A percentile compares a stretch with the other conserved stretches of the same genome.
phyloP scores from a whole-genome alignment of 2,329 filamentous ascomycete genomes.

The Pseudogymnoascus sp. region DNA sequence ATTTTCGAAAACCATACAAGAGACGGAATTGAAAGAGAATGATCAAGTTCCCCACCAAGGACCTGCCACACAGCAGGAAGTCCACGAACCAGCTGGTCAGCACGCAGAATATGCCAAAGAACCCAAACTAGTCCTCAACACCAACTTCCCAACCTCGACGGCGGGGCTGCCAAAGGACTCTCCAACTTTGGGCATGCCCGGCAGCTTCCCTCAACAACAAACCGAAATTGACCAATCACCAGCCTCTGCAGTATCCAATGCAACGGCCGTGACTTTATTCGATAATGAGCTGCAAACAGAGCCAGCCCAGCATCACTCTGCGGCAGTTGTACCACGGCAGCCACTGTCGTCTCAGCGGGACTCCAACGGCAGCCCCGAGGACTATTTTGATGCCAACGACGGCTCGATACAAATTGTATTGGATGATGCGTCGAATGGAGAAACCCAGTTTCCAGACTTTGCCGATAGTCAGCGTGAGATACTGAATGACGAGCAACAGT shows the following conservation, averaged over 20 bases:
- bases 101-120: background rate
- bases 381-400: constrained; percentile 11
- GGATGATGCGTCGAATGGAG: constrained; percentile 20
- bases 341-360: constrained; percentile 21
- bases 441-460: constrained; percentile 11
- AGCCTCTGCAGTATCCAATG: constrained; percentile 50
- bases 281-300: constrained; percentile 64
- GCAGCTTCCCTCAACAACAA: constrained; percentile 42
- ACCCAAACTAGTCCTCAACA: constrained; percentile 6
- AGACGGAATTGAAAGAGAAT: constrained; percentile 51
- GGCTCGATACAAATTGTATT: constrained; percentile 25
- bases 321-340: constrained; percentile 16
- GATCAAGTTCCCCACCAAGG: background rate
- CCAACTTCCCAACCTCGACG: constrained; percentile 15
- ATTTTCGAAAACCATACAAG: constrained; percentile 75
- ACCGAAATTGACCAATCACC: constrained; percentile 43
- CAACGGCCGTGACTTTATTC: constrained; percentile 60
- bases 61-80: background rate
- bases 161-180: constrained; percentile 39
- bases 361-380: constrained; percentile 11
- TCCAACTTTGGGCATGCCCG: constrained; percentile 59
- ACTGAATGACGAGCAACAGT: background rate
- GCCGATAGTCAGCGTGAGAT: background rate
- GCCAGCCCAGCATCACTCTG: constrained; percentile 26
- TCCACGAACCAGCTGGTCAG: background rate